Evolutionary conservation across 176 grass and related monocot genomes (phyloP).

Genomic region (Olyra latifolia): DNA sequence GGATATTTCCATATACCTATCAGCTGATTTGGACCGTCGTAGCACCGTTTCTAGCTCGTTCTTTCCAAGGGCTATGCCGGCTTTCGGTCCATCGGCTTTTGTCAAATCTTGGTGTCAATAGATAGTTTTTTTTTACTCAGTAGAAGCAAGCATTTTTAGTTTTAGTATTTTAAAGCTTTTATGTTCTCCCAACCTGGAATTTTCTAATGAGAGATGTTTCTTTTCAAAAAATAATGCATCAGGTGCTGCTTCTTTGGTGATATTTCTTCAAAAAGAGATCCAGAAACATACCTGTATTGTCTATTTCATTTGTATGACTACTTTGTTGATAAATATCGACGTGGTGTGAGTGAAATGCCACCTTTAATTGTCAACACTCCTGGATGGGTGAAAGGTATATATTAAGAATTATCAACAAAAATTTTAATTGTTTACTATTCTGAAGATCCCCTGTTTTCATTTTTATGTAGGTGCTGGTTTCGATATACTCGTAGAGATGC

Average conservation of each 20-base stretch:
- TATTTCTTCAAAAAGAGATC: constrained; percentile 88
- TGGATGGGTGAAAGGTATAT: constrained; percentile 91
- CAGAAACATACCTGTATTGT: constrained; percentile 71
- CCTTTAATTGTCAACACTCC: constrained; percentile 71
- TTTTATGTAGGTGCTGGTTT: constrained; percentile 80
- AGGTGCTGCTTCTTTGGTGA: constrained; percentile 89
- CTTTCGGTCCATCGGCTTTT: too few species aligned
- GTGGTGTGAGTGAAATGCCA: constrained; percentile 28
- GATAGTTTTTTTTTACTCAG: too few species aligned
- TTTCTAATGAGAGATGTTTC: background rate
- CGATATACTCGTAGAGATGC: constrained; percentile 89
- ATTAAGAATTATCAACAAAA: background rate
- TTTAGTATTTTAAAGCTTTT: background rate
- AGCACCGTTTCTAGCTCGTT: too few species aligned
- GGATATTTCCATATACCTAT: too few species aligned
- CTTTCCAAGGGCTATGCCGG: too few species aligned
- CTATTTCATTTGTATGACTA: constrained; percentile 68
- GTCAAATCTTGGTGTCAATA: too few species aligned
- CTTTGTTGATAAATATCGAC: constrained; percentile 53
- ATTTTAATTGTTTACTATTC: constrained; percentile 23
- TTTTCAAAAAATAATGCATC: constrained; percentile 33
- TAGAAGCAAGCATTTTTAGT: background rate
- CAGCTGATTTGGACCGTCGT: too few species aligned
- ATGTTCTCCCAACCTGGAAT: background rate
- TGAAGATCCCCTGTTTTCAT: constrained; percentile 24